Conservation (phyloP, 2,329 filamentous ascomycete species). For the Lecanicillium sp. region DNA sequence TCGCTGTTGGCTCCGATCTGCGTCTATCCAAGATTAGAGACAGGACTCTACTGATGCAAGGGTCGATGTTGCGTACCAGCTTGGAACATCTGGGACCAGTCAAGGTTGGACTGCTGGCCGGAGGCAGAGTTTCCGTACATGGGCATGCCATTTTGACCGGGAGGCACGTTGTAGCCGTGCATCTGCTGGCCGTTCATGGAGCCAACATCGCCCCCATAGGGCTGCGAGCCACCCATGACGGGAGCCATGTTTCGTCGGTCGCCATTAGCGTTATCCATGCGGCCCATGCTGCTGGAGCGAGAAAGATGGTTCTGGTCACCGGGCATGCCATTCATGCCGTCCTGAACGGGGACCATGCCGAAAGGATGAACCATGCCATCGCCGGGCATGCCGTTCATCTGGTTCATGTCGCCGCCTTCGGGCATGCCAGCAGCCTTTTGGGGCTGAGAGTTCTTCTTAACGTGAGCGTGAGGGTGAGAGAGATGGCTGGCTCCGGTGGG, state of each 20-base stretch:
- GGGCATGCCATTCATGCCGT: conserved; percentile 51
- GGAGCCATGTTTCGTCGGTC: conserved; percentile 48
- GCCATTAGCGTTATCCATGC: conserved; percentile 46
- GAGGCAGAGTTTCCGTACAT: conserved; percentile 53
- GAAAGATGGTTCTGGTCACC: conserved; percentile 55
- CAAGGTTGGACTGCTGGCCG: conserved; percentile 55
- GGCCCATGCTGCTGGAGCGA: conserved; percentile 51
- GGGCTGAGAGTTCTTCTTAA: conserved; percentile 62
- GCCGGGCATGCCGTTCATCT: conserved; percentile 50
- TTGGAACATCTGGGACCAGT: conserved; percentile 75
- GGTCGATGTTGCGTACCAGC: conserved; percentile 60
- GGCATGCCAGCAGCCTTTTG: conserved; percentile 47
- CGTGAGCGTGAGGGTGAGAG: conserved; percentile 82
- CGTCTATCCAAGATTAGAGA: conserved; percentile 56
- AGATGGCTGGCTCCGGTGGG: conserved; percentile 91
- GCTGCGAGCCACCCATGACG: conserved; percentile 43
- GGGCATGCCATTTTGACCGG: conserved; percentile 54
- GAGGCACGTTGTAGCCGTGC: conserved; percentile 56
- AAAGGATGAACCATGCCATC: conserved; percentile 52
- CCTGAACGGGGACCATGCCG: conserved; percentile 45
- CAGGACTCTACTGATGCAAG: too few relatives aligned
- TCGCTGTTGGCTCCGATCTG: conserved; percentile 63
- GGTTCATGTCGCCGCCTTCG: conserved; percentile 46
- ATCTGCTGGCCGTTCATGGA: conserved; percentile 59
- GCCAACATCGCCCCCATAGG: conserved; percentile 50